Conservation (phyloP, 2,329 filamentous ascomycete genomes). For the Penicillium sp. region DNA sequence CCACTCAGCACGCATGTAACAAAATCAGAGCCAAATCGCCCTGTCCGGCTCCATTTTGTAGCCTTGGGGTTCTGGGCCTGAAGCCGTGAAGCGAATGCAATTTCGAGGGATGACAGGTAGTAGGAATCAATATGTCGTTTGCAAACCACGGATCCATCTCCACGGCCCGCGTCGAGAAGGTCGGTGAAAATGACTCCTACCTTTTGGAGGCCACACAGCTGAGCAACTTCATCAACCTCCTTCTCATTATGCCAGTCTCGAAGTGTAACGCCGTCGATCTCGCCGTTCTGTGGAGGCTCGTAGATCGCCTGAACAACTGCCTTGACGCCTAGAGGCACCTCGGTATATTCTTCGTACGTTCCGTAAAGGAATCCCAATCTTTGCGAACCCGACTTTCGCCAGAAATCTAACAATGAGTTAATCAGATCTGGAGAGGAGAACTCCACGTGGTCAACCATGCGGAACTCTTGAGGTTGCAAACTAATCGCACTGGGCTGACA, state of each 20-base stretch:
- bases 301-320: conserved; percentile 97
- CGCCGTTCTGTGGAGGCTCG: conserved; percentile 87
- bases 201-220: conserved; percentile 79
- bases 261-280: conserved; percentile 83
- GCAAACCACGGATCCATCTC: conserved; percentile 86
- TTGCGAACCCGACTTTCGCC: conserved; percentile 82
- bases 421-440: conserved; percentile 84
- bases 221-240: conserved; percentile 77
- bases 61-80: conserved; percentile 87
- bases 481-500: conserved; percentile 98
- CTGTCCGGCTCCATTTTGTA: conserved; percentile 96
- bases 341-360: conserved; percentile 83
- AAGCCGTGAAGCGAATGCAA: conserved; percentile 82
- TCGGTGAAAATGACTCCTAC: conserved; percentile 96
- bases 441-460: conserved; percentile 98
- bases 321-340: conserved; percentile 92
- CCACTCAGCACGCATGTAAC: conserved; percentile 96
- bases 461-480: conserved; percentile 87
- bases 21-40: conserved; percentile 91
- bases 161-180: conserved; percentile 75
- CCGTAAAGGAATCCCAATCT: conserved; percentile 90
- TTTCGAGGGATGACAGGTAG: conserved; percentile 88
- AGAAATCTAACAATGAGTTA: conserved; percentile 87
- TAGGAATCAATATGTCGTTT: conserved; percentile 96
- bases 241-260: conserved; percentile 83